These are phyloP conservation scores for Pyrus hybrid DNA, from an alignment of 331 rosid species.

Conservation along the genomic window DNA sequence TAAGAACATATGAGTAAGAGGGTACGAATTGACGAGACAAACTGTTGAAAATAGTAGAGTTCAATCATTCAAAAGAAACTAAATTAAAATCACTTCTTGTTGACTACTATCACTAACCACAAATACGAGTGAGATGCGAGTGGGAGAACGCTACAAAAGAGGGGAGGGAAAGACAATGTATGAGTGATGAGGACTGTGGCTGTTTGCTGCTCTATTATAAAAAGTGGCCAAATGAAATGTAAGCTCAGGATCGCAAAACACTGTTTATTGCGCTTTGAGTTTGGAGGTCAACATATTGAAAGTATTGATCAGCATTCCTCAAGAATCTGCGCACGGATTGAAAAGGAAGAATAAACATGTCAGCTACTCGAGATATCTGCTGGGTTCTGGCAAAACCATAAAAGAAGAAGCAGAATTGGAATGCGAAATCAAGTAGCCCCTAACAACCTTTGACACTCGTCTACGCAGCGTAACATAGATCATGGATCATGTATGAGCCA, in stretches of 20 bases:
- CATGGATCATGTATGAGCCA: not conserved
- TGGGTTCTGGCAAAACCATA: not conserved
- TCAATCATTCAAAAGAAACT: not conserved
- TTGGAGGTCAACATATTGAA: not conserved
- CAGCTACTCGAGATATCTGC: not conserved
- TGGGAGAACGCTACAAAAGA: not conserved
- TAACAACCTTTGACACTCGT: not conserved
- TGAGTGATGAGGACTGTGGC: not conserved
- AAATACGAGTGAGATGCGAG: not conserved
- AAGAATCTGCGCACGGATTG: constrained; percentile 22
- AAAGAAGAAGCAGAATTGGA: not conserved
- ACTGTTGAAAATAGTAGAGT: not conserved
- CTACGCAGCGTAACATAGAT: not conserved
- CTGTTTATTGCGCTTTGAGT: not conserved
- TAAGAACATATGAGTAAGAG: not conserved
- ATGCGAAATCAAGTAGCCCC: not conserved
- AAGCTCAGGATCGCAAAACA: not conserved
- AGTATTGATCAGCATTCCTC: constrained; percentile 14
- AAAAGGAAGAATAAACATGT: constrained; percentile 9
- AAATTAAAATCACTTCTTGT: not conserved
- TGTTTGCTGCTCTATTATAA: not conserved
- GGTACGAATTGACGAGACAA: not conserved
- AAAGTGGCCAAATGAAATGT: not conserved
- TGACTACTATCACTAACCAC: not conserved
- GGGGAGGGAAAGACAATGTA: not conserved